Evolutionary conservation across 331 rosid genomes (phyloP), one percentile per base, ranked within the genome.

Genomic region (Stylosanthes scabra): DNA sequence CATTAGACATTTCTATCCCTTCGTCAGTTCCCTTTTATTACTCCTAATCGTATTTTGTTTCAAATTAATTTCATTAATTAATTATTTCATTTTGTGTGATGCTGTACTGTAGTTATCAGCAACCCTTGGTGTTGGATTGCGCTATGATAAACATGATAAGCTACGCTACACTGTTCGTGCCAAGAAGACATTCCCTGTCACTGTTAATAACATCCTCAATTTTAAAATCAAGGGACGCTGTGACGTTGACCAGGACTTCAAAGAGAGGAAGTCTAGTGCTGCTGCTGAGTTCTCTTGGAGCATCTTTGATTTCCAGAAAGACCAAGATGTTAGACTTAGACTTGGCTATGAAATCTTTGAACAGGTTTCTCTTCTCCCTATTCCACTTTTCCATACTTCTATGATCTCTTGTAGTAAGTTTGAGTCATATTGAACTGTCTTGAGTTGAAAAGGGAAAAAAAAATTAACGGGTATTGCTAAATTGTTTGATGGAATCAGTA

Each of bases 231-330:
- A 95, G 87, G 98, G 97, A 46, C 79, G 59, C 10, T 87, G 86
- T 54, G 85, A 90, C 64, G 71, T 83, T 51, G 92, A 92, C 82
- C 77, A 84, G 66, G 91, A 88, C 12, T 86, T 90, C 14, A 92
- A 85, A 71, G 82, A 88, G 97, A 83, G 75, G 66, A 92, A 83
- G 78, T 68, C 88, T 8, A 83, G 41, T 45, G 98, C 92, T 44
- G 99, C 93, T 5, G 93, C 91, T 56, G 97, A 92, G 78, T 81
- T 95, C 44, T 84, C 91, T 1, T 92, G 95, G 98, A 75, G 83
- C 71, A 16, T 87, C 25, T 79, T 90, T 54, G 83, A 92, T 83
- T 90, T 95, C 70, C 93, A 88, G 72, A 82, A 81, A 86, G 92
- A 90, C 31, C 99, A 95, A 83, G 97, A 95, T 85, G 82, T 92